Base-by-base conservation (phyloP, 495 filamentous ascomycete species). In the Annulohypoxylon moriforme region DNA sequence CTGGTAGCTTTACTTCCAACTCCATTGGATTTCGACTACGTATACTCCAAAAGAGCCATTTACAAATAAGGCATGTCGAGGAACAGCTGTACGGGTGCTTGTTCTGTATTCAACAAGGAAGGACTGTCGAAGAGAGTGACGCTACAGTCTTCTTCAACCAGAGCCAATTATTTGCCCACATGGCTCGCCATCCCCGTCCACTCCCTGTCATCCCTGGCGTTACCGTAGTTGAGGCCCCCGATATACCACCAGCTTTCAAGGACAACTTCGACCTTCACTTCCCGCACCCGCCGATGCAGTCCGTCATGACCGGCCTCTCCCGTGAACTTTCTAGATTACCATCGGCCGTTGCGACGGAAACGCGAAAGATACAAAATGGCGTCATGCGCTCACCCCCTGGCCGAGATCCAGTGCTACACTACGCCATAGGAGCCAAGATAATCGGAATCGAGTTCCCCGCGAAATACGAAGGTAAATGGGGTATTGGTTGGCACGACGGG, bases 231-330 rank as follows among this genome's bases (percentile, higher is more conserved):
- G 77, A 83, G 33, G 70, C 46, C 7, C 53, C 55, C 3, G 72
- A 71, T 33, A 38, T 70, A 11, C 76, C 74, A 14, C 68, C 42
- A 0, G 44, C 65, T 5, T 63, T 69, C 31, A 69, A 64, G 33
- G 80, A 81, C 52, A 80, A 85, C 69, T 85, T 82, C 56, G 84
- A 86, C 67, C 64, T 86, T 6, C 80, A 83, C 69, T 82, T 86
- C 60, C 72, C 72, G 5, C 58, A 78, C 14, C 75, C 81, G 6
- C 77, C 76, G 8, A 57, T 64, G 9, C 53, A 73, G 5, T 70
- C 75, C 34, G 73, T 78, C 16, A 72, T 76, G 63, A 56, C 63
- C 4, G 81, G 79, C 6, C 71, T 74, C 27, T 68, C 73, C 0
- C 72, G 72, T 1, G 75, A 81, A 65, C 52, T 80, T 7, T 64